Evolutionary conservation across 345 rosid genomes (phyloP).

Genomic region (Boechera retrofracta): DNA sequence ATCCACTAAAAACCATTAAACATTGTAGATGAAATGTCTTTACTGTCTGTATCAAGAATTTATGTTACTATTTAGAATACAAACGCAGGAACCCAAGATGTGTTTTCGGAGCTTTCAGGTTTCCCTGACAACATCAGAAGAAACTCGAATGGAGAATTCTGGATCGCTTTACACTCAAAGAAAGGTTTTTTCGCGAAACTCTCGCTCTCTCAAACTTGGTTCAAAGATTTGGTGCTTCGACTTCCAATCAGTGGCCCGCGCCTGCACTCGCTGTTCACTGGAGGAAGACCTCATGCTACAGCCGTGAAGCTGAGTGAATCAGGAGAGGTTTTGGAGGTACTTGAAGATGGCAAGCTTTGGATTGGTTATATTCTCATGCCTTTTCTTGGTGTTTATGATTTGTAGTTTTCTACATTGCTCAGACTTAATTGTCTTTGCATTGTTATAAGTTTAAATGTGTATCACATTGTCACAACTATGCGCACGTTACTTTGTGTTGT

Average conservation of each 20-base stretch:
- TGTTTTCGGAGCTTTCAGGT: slow-evolving; percentile 65
- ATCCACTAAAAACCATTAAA: too few species aligned
- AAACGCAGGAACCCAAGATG: slow-evolving; percentile 47
- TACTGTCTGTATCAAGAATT: too few species aligned
- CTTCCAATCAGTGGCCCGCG: slow-evolving; percentile 55
- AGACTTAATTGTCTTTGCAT: slow-evolving; percentile 6
- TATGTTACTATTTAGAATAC: not conserved
- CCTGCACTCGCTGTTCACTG: slow-evolving; percentile 60
- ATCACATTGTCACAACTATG: slow-evolving; percentile 10
- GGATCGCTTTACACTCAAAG: slow-evolving; percentile 83
- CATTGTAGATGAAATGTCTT: too few species aligned
- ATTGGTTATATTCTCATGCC: slow-evolving; percentile 71
- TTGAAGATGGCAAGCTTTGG: slow-evolving; percentile 69
- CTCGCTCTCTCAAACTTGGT: slow-evolving; percentile 48
- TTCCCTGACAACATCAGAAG: slow-evolving; percentile 71
- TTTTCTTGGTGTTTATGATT: slow-evolving; percentile 56
- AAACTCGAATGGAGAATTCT: slow-evolving; percentile 62
- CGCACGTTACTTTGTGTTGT: not conserved
- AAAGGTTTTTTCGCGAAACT: slow-evolving; percentile 53
- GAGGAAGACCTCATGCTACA: slow-evolving; percentile 66
- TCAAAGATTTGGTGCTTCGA: slow-evolving; percentile 52
- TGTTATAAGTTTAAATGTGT: not conserved
- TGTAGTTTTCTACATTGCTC: slow-evolving; percentile 37
- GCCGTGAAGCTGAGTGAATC: slow-evolving; percentile 61
- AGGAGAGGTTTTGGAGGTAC: slow-evolving; percentile 58